phyloP scores from a whole-genome alignment of 257 asterid species.

The Sherardia arvensis region DNA sequence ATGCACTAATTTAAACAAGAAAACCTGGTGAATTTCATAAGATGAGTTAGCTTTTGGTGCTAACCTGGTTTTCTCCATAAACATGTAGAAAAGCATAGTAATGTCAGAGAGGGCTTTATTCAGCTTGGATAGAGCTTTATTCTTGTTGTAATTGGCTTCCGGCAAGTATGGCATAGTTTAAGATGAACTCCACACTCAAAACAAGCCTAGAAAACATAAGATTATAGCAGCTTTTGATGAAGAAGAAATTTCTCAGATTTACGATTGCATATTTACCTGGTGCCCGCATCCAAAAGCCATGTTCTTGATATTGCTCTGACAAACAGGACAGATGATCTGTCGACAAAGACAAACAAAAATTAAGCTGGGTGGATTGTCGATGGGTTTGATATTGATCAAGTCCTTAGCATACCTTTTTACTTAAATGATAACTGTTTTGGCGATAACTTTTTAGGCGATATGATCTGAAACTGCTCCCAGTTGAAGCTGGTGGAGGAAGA shows the following conservation, averaged over 20 bases:
- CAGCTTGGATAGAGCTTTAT: slow-evolving; percentile 43
- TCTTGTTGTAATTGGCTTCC: slow-evolving; percentile 37
- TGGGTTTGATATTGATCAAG: not conserved
- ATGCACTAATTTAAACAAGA: not conserved
- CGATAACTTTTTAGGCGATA: slow-evolving; percentile 34
- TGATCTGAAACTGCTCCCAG: slow-evolving; percentile 30
- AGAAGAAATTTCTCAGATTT: not conserved
- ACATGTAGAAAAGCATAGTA: not conserved
- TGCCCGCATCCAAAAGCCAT: slow-evolving; percentile 67
- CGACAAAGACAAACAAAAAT: not conserved
- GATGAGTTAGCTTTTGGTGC: not conserved
- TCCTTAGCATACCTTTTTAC: slow-evolving; percentile 29
- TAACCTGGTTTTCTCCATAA: not conserved
- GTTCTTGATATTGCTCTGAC: slow-evolving; percentile 36
- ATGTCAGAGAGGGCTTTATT: not conserved
- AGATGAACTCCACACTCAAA: slow-evolving; percentile 51
- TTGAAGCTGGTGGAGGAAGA: slow-evolving; percentile 80
- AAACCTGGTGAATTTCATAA: not conserved
- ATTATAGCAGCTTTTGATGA: not conserved
- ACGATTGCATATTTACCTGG: slow-evolving; percentile 29
- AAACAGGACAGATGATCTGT: slow-evolving; percentile 42
- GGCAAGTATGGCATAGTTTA: slow-evolving; percentile 44
- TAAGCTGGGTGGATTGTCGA: not conserved
- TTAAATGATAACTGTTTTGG: slow-evolving; percentile 23
- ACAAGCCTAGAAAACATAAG: slow-evolving; percentile 29